phyloP scores from a whole-genome alignment of 306 rosid genomes.

The Notholithocarpus densiflorus region DNA sequence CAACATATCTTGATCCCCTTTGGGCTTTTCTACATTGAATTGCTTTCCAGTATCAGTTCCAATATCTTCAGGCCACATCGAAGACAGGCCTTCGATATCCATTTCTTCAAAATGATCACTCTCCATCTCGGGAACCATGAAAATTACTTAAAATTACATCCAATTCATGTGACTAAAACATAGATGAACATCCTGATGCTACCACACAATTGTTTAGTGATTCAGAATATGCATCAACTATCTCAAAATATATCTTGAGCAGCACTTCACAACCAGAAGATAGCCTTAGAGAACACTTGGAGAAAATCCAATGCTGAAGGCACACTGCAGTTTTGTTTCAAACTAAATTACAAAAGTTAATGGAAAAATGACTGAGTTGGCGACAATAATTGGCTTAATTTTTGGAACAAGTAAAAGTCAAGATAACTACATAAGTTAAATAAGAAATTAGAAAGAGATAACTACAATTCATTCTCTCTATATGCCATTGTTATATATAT shows the following conservation, averaged over 20 bases:
- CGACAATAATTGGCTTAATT: no score
- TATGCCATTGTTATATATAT: not conserved
- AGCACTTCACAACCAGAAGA: not conserved
- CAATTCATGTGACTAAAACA: slow-evolving; percentile 25
- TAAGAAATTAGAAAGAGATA: not conserved
- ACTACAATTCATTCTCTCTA: not conserved
- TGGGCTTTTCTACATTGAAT: slow-evolving; percentile 85
- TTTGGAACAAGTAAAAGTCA: not conserved
- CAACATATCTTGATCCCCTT: slow-evolving; percentile 87
- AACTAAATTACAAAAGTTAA: no score
- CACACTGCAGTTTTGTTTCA: slow-evolving; percentile 21
- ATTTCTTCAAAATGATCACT: slow-evolving; percentile 65
- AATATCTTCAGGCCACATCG: slow-evolving; percentile 99
- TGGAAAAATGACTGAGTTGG: not conserved
- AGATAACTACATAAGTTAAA: not conserved
- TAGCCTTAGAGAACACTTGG: not conserved
- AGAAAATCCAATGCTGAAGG: slow-evolving; percentile 7
- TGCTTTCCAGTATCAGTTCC: slow-evolving; percentile 73
- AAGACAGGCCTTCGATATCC: slow-evolving; percentile 76
- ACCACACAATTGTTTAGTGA: slow-evolving; percentile 3
- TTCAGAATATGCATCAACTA: slow-evolving; percentile 11
- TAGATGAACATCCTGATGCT: slow-evolving; percentile 17
- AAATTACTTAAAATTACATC: slow-evolving; percentile 30
- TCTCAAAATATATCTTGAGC: not conserved
- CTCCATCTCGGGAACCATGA: slow-evolving; percentile 93